Percentiles rank a stretch among this genome's conserved stretches.
Conservation (phyloP, 2,329 filamentous ascomycete species). For the Aciculosporium take region DNA sequence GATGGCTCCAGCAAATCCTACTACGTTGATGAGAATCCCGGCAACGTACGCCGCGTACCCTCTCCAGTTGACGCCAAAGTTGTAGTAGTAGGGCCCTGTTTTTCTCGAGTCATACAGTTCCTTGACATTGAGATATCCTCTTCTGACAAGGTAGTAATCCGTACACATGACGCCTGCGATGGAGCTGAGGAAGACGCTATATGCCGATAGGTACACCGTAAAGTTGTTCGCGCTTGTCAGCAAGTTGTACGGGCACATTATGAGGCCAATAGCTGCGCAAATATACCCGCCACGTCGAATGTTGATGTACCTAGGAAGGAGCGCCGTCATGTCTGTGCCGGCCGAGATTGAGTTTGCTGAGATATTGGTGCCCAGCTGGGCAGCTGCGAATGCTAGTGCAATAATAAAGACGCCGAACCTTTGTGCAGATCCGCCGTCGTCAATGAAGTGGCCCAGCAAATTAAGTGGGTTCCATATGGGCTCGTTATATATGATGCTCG, state of each 20-base stretch:
- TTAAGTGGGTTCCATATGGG: slow-evolving; percentile 62
- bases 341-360: slow-evolving; percentile 76
- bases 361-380: slow-evolving; percentile 77
- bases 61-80: slow-evolving; percentile 63
- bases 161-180: slow-evolving; percentile 83
- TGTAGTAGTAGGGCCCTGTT: slow-evolving; percentile 59
- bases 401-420: slow-evolving; percentile 68
- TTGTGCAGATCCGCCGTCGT: slow-evolving; percentile 52
- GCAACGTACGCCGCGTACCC: slow-evolving; percentile 70
- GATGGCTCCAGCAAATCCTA: slow-evolving; percentile 76
- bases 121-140: slow-evolving; percentile 64
- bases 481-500: slow-evolving; percentile 49
- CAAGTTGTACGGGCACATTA: slow-evolving; percentile 78
- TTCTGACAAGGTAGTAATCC: slow-evolving; percentile 79
- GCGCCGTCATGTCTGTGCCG: slow-evolving; percentile 67
- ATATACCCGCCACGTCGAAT: slow-evolving; percentile 82
- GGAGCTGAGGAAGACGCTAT: slow-evolving; percentile 85
- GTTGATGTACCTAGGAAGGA: slow-evolving; percentile 66
- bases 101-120: slow-evolving; percentile 63
- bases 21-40: slow-evolving; percentile 80
- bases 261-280: slow-evolving; percentile 63
- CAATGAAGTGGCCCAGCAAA: slow-evolving; percentile 51
- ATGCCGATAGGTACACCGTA: slow-evolving; percentile 81
- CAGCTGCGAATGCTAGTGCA: slow-evolving; percentile 55
- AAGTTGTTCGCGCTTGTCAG: slow-evolving; percentile 66